These are phyloP conservation scores for Starmerella bombi DNA, from an alignment of 805 yeast species.

Conservation along the genomic window DNA sequence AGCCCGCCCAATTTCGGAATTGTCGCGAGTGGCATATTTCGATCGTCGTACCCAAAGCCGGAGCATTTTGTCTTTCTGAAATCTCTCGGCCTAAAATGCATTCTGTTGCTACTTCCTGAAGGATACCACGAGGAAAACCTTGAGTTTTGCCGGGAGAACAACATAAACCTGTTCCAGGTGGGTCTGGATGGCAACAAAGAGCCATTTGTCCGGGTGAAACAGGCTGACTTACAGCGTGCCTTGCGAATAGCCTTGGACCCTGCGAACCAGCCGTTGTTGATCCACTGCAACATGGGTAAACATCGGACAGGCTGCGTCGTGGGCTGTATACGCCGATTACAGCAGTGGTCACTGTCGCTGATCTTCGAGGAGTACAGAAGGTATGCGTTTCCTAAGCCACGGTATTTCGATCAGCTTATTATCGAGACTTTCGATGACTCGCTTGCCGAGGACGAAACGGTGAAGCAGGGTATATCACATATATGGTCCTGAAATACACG, in stretches of 20 bases:
- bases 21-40: constrained; percentile 63
- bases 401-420: constrained; percentile 92
- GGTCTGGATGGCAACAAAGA: constrained; percentile 87
- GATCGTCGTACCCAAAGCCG: constrained; percentile 80
- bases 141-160: constrained; percentile 46
- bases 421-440: constrained; percentile 74
- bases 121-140: constrained; percentile 70
- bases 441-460: constrained; percentile 37
- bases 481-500: constrained; percentile 19
- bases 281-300: constrained; percentile 93
- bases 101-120: constrained; percentile 80
- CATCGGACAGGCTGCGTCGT: constrained; percentile 94
- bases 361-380: constrained; percentile 91
- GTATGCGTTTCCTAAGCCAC: constrained; percentile 87
- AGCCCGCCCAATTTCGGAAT: constrained; percentile 82
- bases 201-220: constrained; percentile 33
- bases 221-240: constrained; percentile 62
- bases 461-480: constrained; percentile 7
- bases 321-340: constrained; percentile 79
- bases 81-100: constrained; percentile 51
- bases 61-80: constrained; percentile 65
- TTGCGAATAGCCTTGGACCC: constrained; percentile 72
- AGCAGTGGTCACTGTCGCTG: constrained; percentile 85
- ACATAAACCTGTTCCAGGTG: constrained; percentile 64
- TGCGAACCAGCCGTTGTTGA: constrained; percentile 75